A percentile compares a stretch with the other conserved stretches of the same genome.
Conservation (phyloP, 140 eudicot genomes). For the Bidens hawaiensis region DNA sequence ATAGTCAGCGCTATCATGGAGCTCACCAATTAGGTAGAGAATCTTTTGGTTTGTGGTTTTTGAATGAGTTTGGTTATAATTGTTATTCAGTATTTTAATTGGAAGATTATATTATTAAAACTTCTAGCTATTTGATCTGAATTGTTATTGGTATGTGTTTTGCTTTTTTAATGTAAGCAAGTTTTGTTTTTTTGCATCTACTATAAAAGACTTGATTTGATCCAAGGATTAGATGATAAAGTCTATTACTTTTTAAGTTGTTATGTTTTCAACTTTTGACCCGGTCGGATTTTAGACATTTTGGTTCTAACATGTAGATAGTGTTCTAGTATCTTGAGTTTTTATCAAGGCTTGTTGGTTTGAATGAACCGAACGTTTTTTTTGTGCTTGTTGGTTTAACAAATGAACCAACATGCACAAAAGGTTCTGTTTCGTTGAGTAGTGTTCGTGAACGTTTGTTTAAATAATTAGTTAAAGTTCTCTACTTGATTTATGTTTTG, state of each 20-base stretch:
- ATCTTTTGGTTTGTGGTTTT: neutral
- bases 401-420: too few species aligned
- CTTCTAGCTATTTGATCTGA: conserved; percentile 18
- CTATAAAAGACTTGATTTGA: neutral
- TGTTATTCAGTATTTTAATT: conserved; percentile 5
- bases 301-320: too few species aligned
- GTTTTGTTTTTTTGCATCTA: neutral
- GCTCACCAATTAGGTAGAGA: conserved; percentile 61
- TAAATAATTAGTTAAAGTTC: too few species aligned
- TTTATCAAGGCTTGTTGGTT: too few species aligned
- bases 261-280: neutral
- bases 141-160: neutral
- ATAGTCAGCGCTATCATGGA: conserved; percentile 97
- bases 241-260: neutral
- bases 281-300: neutral
- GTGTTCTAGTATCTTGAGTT: too few species aligned
- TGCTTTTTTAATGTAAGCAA: neutral
- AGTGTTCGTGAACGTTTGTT: too few species aligned
- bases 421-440: too few species aligned
- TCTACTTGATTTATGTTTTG: too few species aligned
- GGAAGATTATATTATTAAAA: conserved; percentile 16
- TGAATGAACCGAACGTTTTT: too few species aligned
- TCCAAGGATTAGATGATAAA: neutral
- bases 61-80: conserved; percentile 10
- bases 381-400: too few species aligned